Conservation (phyloP, 139 green algal genomes). For the Asterochloris sp. region DNA sequence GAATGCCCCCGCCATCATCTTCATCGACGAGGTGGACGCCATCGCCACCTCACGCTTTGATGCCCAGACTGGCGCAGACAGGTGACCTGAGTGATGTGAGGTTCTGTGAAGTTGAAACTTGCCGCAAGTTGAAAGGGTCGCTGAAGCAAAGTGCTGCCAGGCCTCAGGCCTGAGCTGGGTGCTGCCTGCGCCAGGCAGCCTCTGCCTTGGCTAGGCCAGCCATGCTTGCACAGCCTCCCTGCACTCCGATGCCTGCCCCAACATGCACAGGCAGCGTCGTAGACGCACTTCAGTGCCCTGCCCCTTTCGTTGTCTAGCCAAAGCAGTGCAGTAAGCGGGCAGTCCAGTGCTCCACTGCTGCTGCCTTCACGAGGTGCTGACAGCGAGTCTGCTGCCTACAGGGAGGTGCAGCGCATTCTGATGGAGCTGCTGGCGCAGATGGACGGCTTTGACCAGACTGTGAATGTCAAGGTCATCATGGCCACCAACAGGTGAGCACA, state of each 20-base stretch:
- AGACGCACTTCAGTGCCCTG: too few species aligned
- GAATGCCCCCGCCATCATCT: constrained; percentile 97
- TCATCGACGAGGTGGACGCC: constrained; percentile 97
- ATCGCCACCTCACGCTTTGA: constrained; percentile 98
- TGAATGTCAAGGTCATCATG: constrained; percentile 98
- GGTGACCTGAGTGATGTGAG: not conserved
- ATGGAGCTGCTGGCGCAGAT: constrained; percentile 99
- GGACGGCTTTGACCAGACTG: constrained; percentile 98
- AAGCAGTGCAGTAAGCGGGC: not conserved
- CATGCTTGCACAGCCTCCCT: too few species aligned
- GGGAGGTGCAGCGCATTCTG: constrained; percentile 99
- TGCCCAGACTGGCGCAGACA: constrained; percentile 91
- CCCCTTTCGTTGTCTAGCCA: not conserved
- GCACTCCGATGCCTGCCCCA: too few species aligned
- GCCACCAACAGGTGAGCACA: constrained; percentile 80
- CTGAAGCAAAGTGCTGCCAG: too few species aligned
- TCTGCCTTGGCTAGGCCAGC: too few species aligned
- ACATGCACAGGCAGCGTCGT: too few species aligned
- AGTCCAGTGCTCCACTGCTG: not conserved
- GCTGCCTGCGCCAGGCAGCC: too few species aligned
- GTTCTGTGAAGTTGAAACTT: too few species aligned
- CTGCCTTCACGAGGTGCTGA: not conserved
- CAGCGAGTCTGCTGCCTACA: constrained; percentile 18
- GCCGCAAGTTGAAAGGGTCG: too few species aligned
- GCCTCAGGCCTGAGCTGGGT: too few species aligned